phyloP scores from a whole-genome alignment of 2,329 filamentous ascomycete species.

The Sclerotinia trifoliorum region DNA sequence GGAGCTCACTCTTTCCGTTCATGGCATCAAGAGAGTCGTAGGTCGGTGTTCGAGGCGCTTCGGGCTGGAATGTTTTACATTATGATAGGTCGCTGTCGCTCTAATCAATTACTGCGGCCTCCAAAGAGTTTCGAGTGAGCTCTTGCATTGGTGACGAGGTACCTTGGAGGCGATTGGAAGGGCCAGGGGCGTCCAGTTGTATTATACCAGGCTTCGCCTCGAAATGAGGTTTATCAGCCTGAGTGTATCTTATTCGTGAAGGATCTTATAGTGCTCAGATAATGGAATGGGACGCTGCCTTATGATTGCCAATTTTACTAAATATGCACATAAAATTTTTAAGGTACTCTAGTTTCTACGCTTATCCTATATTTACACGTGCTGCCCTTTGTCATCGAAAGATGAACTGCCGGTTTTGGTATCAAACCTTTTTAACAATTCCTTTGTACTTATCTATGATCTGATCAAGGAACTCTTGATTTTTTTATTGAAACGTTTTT shows the following conservation, averaged over 20 bases:
- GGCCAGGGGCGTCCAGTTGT: background rate
- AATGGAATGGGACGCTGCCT: background rate
- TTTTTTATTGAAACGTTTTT: background rate
- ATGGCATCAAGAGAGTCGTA: background rate
- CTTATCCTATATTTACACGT: background rate
- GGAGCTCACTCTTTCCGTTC: background rate
- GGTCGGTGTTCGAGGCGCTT: background rate
- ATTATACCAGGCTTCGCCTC: background rate
- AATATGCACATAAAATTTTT: background rate
- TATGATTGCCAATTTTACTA: background rate
- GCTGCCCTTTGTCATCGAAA: background rate
- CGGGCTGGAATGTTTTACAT: too few relatives aligned
- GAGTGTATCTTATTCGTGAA: background rate
- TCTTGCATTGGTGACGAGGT: background rate
- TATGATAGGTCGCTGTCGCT: background rate
- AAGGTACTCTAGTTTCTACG: background rate
- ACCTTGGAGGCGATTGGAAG: background rate
- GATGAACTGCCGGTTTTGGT: background rate
- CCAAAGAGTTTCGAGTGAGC: background rate
- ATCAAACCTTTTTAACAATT: background rate
- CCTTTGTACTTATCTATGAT: background rate
- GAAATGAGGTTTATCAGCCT: background rate
- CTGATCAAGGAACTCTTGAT: background rate
- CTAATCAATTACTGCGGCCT: background rate
- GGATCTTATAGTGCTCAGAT: background rate